Conservation (phyloP, 768 basidiomycete genomes). For the Multifurca ochricompacta region DNA sequence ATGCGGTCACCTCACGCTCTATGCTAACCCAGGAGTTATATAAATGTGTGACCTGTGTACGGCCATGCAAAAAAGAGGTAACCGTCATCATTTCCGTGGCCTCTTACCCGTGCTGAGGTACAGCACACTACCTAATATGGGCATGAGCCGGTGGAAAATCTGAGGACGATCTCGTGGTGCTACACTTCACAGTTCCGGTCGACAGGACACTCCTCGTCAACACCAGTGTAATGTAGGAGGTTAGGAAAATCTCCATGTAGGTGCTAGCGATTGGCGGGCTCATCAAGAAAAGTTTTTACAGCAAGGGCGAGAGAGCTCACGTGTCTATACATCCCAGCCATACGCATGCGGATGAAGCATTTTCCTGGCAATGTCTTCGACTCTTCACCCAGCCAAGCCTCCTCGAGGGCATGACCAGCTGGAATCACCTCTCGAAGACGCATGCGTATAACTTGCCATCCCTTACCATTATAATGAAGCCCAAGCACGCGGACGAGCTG, state of each 20-base stretch:
- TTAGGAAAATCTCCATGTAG: conserved; percentile 49
- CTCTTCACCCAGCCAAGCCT: conserved; percentile 44
- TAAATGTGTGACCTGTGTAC: no score
- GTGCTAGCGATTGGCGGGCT: conserved; percentile 31
- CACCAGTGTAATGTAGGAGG: conserved; percentile 43
- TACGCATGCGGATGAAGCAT: conserved; percentile 51
- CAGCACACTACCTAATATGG: no score
- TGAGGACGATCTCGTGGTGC: neutral
- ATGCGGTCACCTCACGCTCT: no score
- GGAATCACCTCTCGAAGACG: conserved; percentile 40
- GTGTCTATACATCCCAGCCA: conserved; percentile 48
- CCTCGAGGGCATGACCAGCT: conserved; percentile 37
- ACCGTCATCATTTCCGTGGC: no score
- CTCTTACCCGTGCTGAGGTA: no score
- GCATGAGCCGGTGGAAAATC: no score
- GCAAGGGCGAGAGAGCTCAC: conserved; percentile 30
- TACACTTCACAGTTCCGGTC: neutral
- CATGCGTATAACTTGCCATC: conserved; percentile 43
- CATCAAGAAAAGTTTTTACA: neutral
- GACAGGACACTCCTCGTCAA: conserved; percentile 5
- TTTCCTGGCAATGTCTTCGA: conserved; percentile 44
- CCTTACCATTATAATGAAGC: conserved; percentile 48
- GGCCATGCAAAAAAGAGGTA: no score
- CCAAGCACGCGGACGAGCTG: conserved; percentile 50
- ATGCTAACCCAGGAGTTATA: no score